Conservation (phyloP, 2,329 filamentous ascomycete species). For the Diaporthe velutina region DNA sequence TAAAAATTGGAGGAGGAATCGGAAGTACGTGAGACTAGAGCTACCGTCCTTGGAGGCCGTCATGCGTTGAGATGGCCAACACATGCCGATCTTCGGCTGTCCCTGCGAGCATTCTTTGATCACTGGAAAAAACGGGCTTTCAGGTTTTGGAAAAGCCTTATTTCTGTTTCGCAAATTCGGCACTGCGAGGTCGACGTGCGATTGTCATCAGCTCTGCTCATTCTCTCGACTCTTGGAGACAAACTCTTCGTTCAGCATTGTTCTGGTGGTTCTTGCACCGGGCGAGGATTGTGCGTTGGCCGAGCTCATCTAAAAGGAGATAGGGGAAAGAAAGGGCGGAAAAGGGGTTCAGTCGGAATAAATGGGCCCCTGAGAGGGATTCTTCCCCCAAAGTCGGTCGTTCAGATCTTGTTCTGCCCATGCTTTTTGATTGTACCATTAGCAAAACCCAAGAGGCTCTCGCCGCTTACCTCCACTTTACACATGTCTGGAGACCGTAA, state of each 20-base stretch:
- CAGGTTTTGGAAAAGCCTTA: background rate
- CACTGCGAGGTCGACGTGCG: background rate
- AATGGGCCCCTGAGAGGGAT: too few relatives aligned
- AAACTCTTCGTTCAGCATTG: background rate
- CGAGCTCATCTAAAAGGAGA: background rate
- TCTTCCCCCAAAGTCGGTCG: background rate
- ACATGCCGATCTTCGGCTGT: background rate
- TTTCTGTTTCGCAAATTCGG: background rate
- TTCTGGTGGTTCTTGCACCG: background rate
- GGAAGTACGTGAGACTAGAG: background rate
- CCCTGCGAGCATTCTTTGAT: background rate
- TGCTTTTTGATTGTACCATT: background rate
- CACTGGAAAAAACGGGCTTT: background rate
- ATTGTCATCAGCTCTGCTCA: background rate
- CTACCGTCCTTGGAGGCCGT: background rate
- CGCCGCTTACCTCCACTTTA: background rate
- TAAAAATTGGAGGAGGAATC: background rate
- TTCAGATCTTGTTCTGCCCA: background rate
- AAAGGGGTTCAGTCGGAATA: background rate
- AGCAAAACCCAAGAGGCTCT: too few relatives aligned
- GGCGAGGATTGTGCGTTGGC: background rate
- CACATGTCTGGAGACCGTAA: too few relatives aligned
- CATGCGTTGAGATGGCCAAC: background rate
- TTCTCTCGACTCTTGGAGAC: background rate
- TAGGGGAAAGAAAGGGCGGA: background rate